phyloP scores from a whole-genome alignment of 2,329 filamentous ascomycete genomes.

The Colletotrichum tabaci region DNA sequence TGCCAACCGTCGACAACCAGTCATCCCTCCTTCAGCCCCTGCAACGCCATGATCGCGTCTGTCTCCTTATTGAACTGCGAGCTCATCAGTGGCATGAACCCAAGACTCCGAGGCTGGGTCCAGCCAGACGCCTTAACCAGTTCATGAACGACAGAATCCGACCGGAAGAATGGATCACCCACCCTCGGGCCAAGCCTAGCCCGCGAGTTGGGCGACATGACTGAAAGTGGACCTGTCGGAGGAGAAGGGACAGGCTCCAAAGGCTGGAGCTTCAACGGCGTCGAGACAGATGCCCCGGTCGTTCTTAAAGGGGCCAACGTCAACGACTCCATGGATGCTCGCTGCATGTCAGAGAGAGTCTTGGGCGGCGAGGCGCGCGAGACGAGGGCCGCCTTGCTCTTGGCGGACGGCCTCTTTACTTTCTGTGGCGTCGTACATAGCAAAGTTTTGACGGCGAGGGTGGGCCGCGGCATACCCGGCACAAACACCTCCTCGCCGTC shows the following conservation, averaged over 20 bases:
- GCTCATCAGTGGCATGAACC: neutral
- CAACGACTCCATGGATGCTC: conserved; percentile 22
- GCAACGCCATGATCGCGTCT: conserved; percentile 26
- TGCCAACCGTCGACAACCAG: neutral
- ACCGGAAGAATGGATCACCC: conserved; percentile 5
- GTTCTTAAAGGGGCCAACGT: conserved; percentile 20
- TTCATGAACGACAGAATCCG: conserved; percentile 16
- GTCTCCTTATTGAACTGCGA: neutral
- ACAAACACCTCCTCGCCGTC: conserved; percentile 52
- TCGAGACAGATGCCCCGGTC: conserved; percentile 1
- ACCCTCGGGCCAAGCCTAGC: neutral
- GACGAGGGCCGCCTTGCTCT: conserved; percentile 13
- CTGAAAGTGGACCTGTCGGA: conserved; percentile 23
- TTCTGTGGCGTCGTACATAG: conserved; percentile 41
- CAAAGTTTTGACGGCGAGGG: conserved; percentile 43
- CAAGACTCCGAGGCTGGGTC: neutral
- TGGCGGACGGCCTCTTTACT: neutral
- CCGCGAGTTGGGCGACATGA: conserved; percentile 28
- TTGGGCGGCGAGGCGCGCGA: conserved; percentile 34
- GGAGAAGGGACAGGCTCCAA: conserved; percentile 27
- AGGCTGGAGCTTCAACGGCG: conserved; percentile 17
- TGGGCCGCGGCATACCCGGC: conserved; percentile 15
- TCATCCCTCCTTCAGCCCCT: conserved; percentile 12
- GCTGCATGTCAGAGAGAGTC: conserved; percentile 32
- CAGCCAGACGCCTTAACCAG: conserved; percentile 12